Evolutionary conservation across 83 land plant genomes (phyloP), one percentile per base, ranked within the genome.

Genomic region (Diphasiastrum complanatum): DNA sequence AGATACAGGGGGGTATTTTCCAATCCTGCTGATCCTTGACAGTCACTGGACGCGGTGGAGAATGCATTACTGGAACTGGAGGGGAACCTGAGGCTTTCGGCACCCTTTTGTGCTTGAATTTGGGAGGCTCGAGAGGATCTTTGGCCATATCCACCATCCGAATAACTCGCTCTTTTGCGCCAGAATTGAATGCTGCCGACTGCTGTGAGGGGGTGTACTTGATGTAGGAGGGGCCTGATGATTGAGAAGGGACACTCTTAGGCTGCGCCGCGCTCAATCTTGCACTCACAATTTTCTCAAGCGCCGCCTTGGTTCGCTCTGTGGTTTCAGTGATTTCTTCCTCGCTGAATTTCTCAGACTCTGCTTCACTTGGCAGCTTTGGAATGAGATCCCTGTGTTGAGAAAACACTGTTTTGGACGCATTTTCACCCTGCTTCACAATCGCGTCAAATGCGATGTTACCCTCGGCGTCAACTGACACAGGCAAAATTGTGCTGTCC

Each of bases 21-120:
- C 98, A 88, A 67, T 92, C 98, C 56, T 92, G 91, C 60, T 88
- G 98, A 61, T 92, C 98, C 53, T 92, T 88, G 56, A 88, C 91
- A 12, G 98, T 92, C 38, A 88, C 88, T 10, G 91, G 96, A 1
- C 96, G 75, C 5, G 98, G 98, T 0, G 96, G 98, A 1, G 91
- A 88, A 60, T 88, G 91, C 91, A 85, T 85, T 8, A 92, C 79
- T 0, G 96, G 91, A 6, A 88, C 96, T 5, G 96, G 98, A 1
- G 96, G 98, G 1, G 98, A 88, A 11, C 96, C 98, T 8, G 86
- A 81, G 5, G 96, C 91, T 49, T 67, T 83, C 1, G 98, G 98
- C 1, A 92, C 96, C 28, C 96, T 65, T 83, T 92, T 92, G 49
- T 92, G 98, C 81, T 92, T 92, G 64, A 92, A 92, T 76, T 92